These are phyloP conservation scores for Artemisia annua DNA, from an alignment of 129 eudicot genomes.

Conservation along the genomic window DNA sequence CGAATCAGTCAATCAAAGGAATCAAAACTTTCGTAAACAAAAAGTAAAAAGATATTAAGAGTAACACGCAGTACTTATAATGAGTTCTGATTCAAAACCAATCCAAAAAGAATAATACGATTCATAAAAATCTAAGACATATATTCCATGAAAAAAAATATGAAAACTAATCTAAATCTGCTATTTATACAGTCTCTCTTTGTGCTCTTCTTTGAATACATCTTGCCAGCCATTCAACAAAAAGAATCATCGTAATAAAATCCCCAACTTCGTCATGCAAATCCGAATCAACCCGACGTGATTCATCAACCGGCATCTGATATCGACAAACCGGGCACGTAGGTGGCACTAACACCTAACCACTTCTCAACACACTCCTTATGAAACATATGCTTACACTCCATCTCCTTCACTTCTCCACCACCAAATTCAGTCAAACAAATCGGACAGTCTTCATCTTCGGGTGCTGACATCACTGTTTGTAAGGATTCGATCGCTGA, in stretches of 20 bases:
- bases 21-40: too few relatives aligned
- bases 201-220: too few relatives aligned
- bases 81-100: too few relatives aligned
- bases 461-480: constrained; percentile 24
- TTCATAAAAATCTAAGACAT: too few relatives aligned
- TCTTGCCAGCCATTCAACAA: too few relatives aligned
- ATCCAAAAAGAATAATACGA: too few relatives aligned
- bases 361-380: constrained; percentile 53
- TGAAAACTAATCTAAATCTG: too few relatives aligned
- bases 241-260: background rate
- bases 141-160: too few relatives aligned
- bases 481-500: constrained; percentile 53
- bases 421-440: constrained; percentile 49
- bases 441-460: constrained; percentile 53
- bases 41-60: too few relatives aligned
- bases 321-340: constrained; percentile 69
- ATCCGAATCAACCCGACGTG: constrained; percentile 10
- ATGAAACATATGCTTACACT: constrained; percentile 59
- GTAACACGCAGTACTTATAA: too few relatives aligned
- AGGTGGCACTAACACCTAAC: constrained; percentile 54
- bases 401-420: constrained; percentile 49
- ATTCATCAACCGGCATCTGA: constrained; percentile 53
- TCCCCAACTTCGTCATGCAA: background rate
- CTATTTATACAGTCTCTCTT: too few relatives aligned
- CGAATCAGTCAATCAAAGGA: too few relatives aligned